Evolutionary conservation across 1,284 basidiomycete species (phyloP).

Genomic region (Trichosporon asahii): DNA sequence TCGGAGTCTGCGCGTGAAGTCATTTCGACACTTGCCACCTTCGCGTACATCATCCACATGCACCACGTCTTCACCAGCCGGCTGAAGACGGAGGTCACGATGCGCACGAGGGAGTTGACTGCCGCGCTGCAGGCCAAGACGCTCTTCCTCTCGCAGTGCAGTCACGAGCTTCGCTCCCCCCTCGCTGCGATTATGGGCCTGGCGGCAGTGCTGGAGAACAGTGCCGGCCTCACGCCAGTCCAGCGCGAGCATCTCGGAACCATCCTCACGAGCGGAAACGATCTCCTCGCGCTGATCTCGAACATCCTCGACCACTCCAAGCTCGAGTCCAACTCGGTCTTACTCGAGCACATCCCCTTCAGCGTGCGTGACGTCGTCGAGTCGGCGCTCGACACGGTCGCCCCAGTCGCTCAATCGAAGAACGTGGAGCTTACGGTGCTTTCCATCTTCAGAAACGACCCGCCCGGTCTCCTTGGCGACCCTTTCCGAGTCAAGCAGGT

Average conservation of each 20-base stretch:
- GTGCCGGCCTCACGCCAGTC: constrained; percentile 44
- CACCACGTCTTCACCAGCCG: constrained; percentile 36
- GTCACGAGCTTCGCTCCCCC: constrained; percentile 54
- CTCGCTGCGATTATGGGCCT: constrained; percentile 50
- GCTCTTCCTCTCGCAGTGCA: constrained; percentile 43
- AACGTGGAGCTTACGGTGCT: constrained; percentile 42
- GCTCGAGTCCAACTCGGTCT: constrained; percentile 52
- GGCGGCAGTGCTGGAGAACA: constrained; percentile 48
- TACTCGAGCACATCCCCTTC: constrained; percentile 52
- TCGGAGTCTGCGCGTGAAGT: constrained; percentile 32
- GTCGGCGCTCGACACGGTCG: constrained; percentile 43
- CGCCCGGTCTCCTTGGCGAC: constrained; percentile 40
- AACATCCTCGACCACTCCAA: constrained; percentile 54
- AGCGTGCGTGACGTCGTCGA: constrained; percentile 48
- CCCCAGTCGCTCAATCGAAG: constrained; percentile 42
- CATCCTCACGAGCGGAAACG: constrained; percentile 52
- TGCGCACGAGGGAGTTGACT: constrained; percentile 35
- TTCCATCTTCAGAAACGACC: constrained; percentile 37
- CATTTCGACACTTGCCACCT: constrained; percentile 34
- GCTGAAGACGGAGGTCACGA: constrained; percentile 33
- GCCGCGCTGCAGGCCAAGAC: constrained; percentile 40
- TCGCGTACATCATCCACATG: constrained; percentile 35
- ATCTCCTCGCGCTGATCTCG: constrained; percentile 53
- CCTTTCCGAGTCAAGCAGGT: constrained; percentile 47
- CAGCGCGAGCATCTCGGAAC: constrained; percentile 53